Evolutionary conservation across 768 basidiomycete genomes (phyloP).

Genomic region (Leccinum uliginosum): DNA sequence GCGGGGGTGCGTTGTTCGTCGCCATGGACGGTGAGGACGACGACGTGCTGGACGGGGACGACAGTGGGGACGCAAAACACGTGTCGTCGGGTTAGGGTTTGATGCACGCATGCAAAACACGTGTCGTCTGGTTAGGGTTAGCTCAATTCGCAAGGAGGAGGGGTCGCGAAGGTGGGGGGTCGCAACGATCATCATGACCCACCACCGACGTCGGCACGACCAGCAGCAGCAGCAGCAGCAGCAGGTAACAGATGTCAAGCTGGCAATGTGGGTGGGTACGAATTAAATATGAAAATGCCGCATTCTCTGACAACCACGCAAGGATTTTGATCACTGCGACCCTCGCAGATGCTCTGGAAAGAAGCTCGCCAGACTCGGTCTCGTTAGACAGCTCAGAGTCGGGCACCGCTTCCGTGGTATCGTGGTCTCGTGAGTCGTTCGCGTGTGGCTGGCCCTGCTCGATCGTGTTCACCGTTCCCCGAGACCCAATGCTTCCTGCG

Average conservation of each 20-base stretch:
- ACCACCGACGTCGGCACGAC: background rate
- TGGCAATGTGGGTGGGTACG: conserved; percentile 91
- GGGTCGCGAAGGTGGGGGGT: conserved; percentile 2
- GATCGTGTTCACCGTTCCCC: background rate
- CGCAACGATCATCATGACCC: background rate
- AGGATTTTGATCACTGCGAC: conserved; percentile 99
- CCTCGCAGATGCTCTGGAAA: conserved; percentile 86
- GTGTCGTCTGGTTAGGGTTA: background rate
- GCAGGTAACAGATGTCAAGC: conserved; percentile 17
- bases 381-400: conserved; percentile 80
- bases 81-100: conserved; percentile 30
- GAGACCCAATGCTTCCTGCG: conserved; percentile 79
- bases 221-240: background rate
- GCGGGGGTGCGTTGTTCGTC: conserved; percentile 26
- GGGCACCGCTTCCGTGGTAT: conserved; percentile 87
- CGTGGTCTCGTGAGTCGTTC: conserved; percentile 78
- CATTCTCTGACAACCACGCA: background rate
- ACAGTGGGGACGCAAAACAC: conserved; percentile 25
- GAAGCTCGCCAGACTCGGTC: conserved; percentile 78
- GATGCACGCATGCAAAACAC: background rate
- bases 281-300: background rate
- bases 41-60: conserved; percentile 21
- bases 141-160: background rate
- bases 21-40: conserved; percentile 23
- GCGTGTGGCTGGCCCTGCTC: background rate